Evolutionary conservation across 768 basidiomycete species (phyloP).

Genomic region (Auricularia cornea): DNA sequence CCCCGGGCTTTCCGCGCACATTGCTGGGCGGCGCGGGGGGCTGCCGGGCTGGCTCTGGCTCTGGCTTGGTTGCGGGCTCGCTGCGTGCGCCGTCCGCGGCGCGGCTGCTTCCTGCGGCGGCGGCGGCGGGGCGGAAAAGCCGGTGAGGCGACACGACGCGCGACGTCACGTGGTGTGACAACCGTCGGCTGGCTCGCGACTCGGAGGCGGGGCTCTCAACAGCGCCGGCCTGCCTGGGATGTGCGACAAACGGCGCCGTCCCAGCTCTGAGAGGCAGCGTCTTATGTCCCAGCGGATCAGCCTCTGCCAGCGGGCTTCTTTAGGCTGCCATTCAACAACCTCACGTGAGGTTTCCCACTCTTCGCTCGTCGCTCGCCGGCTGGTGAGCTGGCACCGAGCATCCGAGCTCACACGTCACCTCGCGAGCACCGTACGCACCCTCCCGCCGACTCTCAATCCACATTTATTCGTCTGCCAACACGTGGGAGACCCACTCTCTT

Average conservation of each 20-base stretch:
- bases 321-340: background rate
- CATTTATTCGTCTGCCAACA: background rate
- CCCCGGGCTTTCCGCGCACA: background rate
- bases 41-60: no score
- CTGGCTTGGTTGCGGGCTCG: no score
- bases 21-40: background rate
- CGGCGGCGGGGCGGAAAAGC: no score
- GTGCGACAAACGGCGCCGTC: background rate
- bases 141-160: no score
- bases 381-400: background rate
- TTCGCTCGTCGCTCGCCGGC: background rate
- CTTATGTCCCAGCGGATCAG: background rate
- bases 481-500: background rate
- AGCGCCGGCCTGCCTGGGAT: no score
- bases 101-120: no score
- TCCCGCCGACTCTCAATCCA: background rate
- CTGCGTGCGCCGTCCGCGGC: no score
- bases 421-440: background rate
- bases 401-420: background rate
- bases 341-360: background rate
- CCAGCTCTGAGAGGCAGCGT: background rate
- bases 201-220: no score
- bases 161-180: no score
- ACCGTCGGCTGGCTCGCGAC: no score
- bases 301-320: background rate